A percentile compares a stretch with the other conserved stretches of the same genome.
phyloP scores from a whole-genome alignment of 495 filamentous ascomycete genomes.

The Podospora tetraspora region DNA sequence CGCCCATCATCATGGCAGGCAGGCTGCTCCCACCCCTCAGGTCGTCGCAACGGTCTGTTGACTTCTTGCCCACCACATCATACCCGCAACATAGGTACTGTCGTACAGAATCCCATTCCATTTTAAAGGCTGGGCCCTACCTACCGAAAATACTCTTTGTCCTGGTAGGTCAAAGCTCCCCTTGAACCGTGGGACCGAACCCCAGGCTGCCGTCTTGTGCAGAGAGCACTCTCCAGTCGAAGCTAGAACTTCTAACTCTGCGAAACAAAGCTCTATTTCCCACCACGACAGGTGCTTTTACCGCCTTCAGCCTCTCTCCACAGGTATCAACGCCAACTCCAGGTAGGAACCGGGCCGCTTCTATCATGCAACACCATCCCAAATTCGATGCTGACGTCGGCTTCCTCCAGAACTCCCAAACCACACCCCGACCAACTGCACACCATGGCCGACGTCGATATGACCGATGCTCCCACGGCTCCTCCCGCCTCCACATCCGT shows the following conservation, averaged over 20 bases:
- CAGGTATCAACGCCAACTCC: neutral
- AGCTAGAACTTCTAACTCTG: neutral
- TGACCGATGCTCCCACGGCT: slow-evolving; percentile 68
- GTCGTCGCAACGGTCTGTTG: neutral
- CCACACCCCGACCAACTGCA: slow-evolving; percentile 6
- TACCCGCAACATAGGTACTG: neutral
- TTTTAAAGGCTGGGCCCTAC: neutral
- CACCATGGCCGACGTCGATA: slow-evolving; percentile 93
- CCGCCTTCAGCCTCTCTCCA: neutral
- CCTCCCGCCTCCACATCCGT: slow-evolving; percentile 37
- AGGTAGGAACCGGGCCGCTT: neutral
- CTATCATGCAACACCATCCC: neutral
- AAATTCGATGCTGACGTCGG: neutral
- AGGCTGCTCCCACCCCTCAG: neutral
- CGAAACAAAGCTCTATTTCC: neutral
- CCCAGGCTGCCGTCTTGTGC: neutral
- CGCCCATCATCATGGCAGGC: neutral
- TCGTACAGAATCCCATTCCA: neutral
- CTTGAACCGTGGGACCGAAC: neutral
- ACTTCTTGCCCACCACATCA: neutral
- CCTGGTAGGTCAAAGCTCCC: neutral
- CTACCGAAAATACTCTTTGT: neutral
- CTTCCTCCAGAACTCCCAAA: neutral
- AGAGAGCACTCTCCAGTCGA: neutral
- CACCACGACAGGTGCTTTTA: neutral